A percentile compares a stretch with the other conserved stretches of the same genome.
Evolutionary conservation across 305 asterid genomes (phyloP).

Genomic region (Fraxinus velutina): DNA sequence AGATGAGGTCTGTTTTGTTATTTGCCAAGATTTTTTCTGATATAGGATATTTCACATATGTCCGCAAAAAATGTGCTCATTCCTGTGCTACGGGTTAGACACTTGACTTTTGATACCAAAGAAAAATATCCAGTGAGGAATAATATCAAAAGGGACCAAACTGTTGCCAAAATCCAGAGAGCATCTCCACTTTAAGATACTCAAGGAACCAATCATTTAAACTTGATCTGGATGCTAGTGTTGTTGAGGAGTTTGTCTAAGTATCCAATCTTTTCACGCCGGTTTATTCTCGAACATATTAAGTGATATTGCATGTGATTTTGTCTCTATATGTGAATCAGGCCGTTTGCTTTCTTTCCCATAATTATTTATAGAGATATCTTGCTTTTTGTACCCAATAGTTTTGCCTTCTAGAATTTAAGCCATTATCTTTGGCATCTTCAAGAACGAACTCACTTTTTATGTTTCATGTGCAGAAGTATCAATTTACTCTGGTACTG

Average conservation of each 20-base stretch:
- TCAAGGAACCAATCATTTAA: neutral
- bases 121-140: neutral
- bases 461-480: neutral
- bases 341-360: neutral
- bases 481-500: neutral
- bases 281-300: neutral
- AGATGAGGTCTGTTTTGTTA: conserved; percentile 58
- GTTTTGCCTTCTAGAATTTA: neutral
- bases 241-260: neutral
- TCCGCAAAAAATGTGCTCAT: neutral
- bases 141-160: neutral
- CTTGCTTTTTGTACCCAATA: neutral
- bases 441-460: neutral
- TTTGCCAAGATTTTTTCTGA: neutral
- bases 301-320: neutral
- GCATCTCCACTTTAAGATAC: neutral
- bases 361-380: neutral
- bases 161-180: neutral
- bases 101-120: neutral
- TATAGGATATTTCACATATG: neutral
- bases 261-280: neutral
- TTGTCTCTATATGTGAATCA: neutral
- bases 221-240: neutral
- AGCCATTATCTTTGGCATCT: neutral
- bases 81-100: neutral